Conservation (phyloP, 2,329 filamentous ascomycete species). For the Neoascochyta sp. region DNA sequence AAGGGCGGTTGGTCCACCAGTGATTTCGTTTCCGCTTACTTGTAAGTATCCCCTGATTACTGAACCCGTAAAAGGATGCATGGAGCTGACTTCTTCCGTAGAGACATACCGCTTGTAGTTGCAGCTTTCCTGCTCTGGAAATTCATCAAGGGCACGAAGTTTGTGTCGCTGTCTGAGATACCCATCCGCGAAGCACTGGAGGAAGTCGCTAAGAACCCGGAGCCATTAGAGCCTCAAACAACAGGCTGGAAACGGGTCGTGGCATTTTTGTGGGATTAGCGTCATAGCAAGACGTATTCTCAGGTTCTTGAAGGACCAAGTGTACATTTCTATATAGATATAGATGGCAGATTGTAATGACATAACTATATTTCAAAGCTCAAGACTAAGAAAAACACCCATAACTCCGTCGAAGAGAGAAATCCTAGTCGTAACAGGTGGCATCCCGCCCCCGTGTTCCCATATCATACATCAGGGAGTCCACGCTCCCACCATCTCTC, state of each 20-base stretch:
- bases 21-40: slow-evolving; percentile 34
- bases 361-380: too few relatives aligned
- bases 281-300: too few relatives aligned
- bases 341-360: too few relatives aligned
- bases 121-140: slow-evolving; percentile 62
- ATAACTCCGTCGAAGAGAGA: too few relatives aligned
- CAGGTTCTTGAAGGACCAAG: too few relatives aligned
- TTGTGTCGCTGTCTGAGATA: slow-evolving; percentile 26
- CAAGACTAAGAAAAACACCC: too few relatives aligned
- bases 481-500: too few relatives aligned
- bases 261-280: slow-evolving; percentile 19
- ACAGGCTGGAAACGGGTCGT: slow-evolving; percentile 13
- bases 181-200: slow-evolving; percentile 23
- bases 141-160: slow-evolving; percentile 58
- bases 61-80: too few relatives aligned
- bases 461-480: too few relatives aligned
- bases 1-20: slow-evolving; percentile 38
- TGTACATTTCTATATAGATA: too few relatives aligned
- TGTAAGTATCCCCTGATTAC: slow-evolving; percentile 14
- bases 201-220: slow-evolving; percentile 16
- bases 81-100: slow-evolving; percentile 31
- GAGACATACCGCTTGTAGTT: slow-evolving; percentile 39
- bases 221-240: slow-evolving; percentile 14
- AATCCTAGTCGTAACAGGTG: too few relatives aligned
- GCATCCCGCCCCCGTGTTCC: too few relatives aligned